Evolutionary conservation across 2,329 filamentous ascomycete genomes (phyloP).

Genomic region (Rutstroemia sp.): DNA sequence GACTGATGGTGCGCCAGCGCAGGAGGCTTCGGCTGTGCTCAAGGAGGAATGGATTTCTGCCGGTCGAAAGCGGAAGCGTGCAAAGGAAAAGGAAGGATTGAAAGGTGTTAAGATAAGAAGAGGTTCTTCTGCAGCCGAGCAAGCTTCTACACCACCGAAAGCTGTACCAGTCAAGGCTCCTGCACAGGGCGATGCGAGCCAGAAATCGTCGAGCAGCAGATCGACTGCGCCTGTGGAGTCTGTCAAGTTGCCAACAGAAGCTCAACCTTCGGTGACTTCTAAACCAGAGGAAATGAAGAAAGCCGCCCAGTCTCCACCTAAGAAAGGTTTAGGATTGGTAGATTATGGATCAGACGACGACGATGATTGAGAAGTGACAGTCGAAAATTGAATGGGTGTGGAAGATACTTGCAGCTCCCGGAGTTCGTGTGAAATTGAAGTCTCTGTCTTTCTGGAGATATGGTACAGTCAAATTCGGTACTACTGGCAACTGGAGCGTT

Average conservation of each 20-base stretch:
- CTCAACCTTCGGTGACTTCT: not conserved
- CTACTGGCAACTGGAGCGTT: too few species aligned
- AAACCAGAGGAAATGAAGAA: slow-evolving; percentile 7
- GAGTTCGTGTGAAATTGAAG: too few species aligned
- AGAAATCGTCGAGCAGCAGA: not conserved
- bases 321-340: slow-evolving; percentile 37
- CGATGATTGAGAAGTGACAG: slow-evolving; percentile 16
- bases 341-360: slow-evolving; percentile 51
- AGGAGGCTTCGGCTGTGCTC: slow-evolving; percentile 15
- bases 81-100: slow-evolving; percentile 32
- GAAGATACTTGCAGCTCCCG: too few species aligned
- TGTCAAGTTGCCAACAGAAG: not conserved
- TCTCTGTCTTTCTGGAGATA: too few species aligned
- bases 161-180: slow-evolving; percentile 1
- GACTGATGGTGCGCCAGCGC: slow-evolving; percentile 12
- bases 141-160: slow-evolving; percentile 1
- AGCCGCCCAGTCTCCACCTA: slow-evolving; percentile 17
- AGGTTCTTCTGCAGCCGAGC: slow-evolving; percentile 19
- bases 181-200: not conserved
- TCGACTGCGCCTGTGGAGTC: not conserved
- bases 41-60: slow-evolving; percentile 32
- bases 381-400: too few species aligned
- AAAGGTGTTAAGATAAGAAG: slow-evolving; percentile 28
- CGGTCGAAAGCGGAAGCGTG: slow-evolving; percentile 34
- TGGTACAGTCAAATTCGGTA: not conserved